Evolutionary conservation across 495 filamentous ascomycete genomes (phyloP).

Genomic region (Hapsidospora chrysogenum): DNA sequence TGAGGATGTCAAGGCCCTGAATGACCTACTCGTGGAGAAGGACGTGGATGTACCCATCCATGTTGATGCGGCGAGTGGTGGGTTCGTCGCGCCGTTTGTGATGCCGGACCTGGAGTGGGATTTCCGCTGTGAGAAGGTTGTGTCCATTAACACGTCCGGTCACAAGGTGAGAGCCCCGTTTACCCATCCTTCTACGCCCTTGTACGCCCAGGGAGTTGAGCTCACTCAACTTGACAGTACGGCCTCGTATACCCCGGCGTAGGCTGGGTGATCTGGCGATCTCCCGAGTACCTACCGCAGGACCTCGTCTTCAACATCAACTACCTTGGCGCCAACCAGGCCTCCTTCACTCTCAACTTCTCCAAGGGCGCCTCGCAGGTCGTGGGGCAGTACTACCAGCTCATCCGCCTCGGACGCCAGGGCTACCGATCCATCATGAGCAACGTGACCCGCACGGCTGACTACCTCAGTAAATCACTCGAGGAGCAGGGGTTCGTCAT

Average conservation of each 20-base stretch:
- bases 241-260: conserved; percentile 77
- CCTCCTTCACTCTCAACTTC: conserved; percentile 97
- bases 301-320: conserved; percentile 97
- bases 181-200: too few species aligned
- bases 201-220: not conserved
- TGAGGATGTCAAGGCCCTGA: conserved; percentile 79
- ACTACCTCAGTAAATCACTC: conserved; percentile 59
- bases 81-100: conserved; percentile 81
- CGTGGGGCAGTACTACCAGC: conserved; percentile 91
- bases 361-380: conserved; percentile 83
- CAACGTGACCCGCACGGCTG: conserved; percentile 67
- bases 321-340: conserved; percentile 84
- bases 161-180: conserved; percentile 54
- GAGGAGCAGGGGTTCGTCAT: conserved; percentile 64
- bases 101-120: conserved; percentile 74
- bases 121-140: conserved; percentile 69
- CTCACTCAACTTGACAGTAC: conserved; percentile 13
- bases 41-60: conserved; percentile 70
- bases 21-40: conserved; percentile 58
- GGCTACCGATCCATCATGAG: conserved; percentile 78
- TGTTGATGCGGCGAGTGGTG: conserved; percentile 79
- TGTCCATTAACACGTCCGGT: conserved; percentile 83
- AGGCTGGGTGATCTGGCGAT: conserved; percentile 82
- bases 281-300: conserved; percentile 65
- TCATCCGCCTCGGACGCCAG: conserved; percentile 80